A percentile compares a stretch with the other conserved stretches of the same genome.
Evolutionary conservation across 306 rosid genomes (phyloP).

Genomic region (Spatholobus suberectus): DNA sequence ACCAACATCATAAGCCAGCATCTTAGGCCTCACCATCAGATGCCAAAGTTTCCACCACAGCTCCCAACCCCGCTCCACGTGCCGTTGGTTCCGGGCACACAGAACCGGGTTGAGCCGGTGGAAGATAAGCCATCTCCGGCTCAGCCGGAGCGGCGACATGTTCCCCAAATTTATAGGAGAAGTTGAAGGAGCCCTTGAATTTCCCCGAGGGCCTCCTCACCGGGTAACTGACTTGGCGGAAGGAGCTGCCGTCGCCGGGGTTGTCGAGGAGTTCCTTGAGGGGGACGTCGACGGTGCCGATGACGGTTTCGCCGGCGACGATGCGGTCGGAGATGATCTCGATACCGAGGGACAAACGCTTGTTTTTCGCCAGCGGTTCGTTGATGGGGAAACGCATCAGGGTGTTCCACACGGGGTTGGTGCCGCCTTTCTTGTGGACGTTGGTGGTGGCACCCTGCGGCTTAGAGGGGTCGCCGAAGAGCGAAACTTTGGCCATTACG

Average conservation of each 20-base stretch:
- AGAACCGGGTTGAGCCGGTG: slow-evolving; percentile 30
- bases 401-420: slow-evolving; percentile 69
- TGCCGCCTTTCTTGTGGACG: slow-evolving; percentile 53
- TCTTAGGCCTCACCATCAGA: slow-evolving; percentile 85
- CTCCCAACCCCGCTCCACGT: slow-evolving; percentile 80
- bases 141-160: neutral
- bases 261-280: slow-evolving; percentile 64
- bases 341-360: slow-evolving; percentile 56
- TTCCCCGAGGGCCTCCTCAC: slow-evolving; percentile 66
- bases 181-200: slow-evolving; percentile 56
- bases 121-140: slow-evolving; percentile 45
- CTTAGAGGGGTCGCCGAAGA: slow-evolving; percentile 53
- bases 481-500: slow-evolving; percentile 64
- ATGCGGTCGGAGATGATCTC: slow-evolving; percentile 57
- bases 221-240: slow-evolving; percentile 56
- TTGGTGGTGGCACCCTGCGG: slow-evolving; percentile 50
- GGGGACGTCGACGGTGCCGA: slow-evolving; percentile 65
- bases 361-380: slow-evolving; percentile 45
- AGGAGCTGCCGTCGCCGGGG: slow-evolving; percentile 28
- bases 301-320: slow-evolving; percentile 58
- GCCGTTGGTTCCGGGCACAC: slow-evolving; percentile 46
- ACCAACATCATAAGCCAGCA: slow-evolving; percentile 50
- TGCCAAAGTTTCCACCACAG: slow-evolving; percentile 80
- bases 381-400: slow-evolving; percentile 53
- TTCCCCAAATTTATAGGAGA: slow-evolving; percentile 56